These are phyloP conservation scores for Coemansia sp. DNA, from an alignment of 371 early-diverging fungal species.

Conservation along the genomic window DNA sequence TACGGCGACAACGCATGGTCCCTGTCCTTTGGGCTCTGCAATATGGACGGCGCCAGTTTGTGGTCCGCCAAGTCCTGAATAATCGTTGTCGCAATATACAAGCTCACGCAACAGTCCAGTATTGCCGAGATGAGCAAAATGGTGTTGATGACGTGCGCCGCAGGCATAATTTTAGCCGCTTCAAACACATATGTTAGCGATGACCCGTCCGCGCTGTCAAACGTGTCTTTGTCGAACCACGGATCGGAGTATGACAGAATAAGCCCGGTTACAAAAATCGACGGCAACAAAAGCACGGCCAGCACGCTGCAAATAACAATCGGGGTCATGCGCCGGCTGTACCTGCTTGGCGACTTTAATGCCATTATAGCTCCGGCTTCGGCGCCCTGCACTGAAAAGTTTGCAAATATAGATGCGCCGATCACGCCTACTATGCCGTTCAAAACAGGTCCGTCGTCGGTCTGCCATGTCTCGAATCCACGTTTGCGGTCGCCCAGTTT, in stretches of 20 bases:
- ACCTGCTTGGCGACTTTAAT: slow-evolving; percentile 54
- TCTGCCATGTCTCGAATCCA: slow-evolving; percentile 58
- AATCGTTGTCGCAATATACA: slow-evolving; percentile 63
- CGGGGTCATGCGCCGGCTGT: slow-evolving; percentile 62
- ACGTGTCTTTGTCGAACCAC: slow-evolving; percentile 52
- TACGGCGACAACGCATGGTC: slow-evolving; percentile 12
- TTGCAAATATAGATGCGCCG: slow-evolving; percentile 69
- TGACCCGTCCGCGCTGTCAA: slow-evolving; percentile 53
- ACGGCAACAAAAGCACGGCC: slow-evolving; percentile 62
- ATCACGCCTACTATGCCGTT: slow-evolving; percentile 65
- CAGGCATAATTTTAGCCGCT: slow-evolving; percentile 59
- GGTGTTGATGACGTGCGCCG: slow-evolving; percentile 63
- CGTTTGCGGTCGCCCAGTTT: slow-evolving; percentile 31
- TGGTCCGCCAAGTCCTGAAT: slow-evolving; percentile 59
- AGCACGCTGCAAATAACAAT: slow-evolving; percentile 66
- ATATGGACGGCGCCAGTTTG: slow-evolving; percentile 59
- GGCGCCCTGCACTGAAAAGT: slow-evolving; percentile 80
- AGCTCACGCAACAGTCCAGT: slow-evolving; percentile 63
- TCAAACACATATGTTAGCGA: slow-evolving; percentile 71
- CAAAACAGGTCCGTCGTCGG: slow-evolving; percentile 67
- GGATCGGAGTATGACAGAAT: slow-evolving; percentile 62
- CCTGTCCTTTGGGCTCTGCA: slow-evolving; percentile 18
- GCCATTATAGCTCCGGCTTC: slow-evolving; percentile 53
- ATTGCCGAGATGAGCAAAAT: slow-evolving; percentile 63
- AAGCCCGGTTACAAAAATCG: slow-evolving; percentile 64